Conservation (phyloP, 129 eudicot genomes). For the Mikania micrantha region DNA sequence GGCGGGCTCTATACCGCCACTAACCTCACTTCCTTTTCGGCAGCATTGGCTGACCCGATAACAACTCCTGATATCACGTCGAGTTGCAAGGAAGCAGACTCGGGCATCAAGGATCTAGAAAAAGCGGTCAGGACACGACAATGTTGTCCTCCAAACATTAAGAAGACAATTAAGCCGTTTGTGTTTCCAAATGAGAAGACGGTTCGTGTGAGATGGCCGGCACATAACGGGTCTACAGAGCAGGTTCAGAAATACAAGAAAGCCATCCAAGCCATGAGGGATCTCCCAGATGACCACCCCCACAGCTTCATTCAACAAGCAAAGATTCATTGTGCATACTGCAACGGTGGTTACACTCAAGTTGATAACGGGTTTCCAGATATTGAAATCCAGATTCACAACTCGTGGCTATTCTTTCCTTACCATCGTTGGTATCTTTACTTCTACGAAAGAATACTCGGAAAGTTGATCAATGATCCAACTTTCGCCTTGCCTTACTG, state of each 20-base stretch:
- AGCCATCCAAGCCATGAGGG: slow-evolving; percentile 35
- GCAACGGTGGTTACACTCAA: slow-evolving; percentile 32
- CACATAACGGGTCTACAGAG: slow-evolving; percentile 14
- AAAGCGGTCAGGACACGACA: neutral
- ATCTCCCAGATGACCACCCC: slow-evolving; percentile 37
- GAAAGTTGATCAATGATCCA: slow-evolving; percentile 37
- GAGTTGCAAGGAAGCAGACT: slow-evolving; percentile 7
- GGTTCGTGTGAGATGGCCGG: slow-evolving; percentile 19
- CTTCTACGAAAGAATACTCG: slow-evolving; percentile 38
- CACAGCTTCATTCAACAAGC: slow-evolving; percentile 45
- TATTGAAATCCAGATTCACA: slow-evolving; percentile 34
- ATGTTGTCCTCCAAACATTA: slow-evolving; percentile 27
- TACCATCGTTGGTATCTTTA: slow-evolving; percentile 44
- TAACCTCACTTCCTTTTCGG: neutral
- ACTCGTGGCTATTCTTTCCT: slow-evolving; percentile 49
- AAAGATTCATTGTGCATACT: slow-evolving; percentile 45
- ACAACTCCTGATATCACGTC: slow-evolving; percentile 18
- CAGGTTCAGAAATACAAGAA: slow-evolving; percentile 16
- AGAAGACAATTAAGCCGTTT: neutral
- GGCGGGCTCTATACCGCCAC: slow-evolving; percentile 32
- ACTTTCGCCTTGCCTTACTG: slow-evolving; percentile 46
- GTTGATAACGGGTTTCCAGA: slow-evolving; percentile 15
- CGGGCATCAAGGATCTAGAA: neutral
- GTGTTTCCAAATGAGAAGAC: slow-evolving; percentile 2
- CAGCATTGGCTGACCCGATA: slow-evolving; percentile 25